These are phyloP conservation scores for Oryza brachyantha DNA, from an alignment of 176 grass and related monocot species.

Conservation along the genomic window DNA sequence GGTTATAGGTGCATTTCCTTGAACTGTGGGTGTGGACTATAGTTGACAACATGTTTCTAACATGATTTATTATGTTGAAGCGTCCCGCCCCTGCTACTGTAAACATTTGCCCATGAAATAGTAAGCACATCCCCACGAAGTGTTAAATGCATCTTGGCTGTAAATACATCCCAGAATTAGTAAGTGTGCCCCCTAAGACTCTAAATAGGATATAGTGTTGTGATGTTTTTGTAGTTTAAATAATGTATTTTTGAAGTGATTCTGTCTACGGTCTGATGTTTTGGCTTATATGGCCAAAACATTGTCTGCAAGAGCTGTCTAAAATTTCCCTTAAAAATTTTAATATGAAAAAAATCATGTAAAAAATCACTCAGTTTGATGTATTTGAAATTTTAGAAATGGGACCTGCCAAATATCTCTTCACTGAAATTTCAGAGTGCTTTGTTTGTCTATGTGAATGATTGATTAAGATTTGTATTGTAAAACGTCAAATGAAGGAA, in stretches of 20 bases:
- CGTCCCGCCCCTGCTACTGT: neutral
- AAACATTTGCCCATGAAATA: neutral
- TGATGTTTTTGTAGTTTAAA: neutral
- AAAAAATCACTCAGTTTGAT: neutral
- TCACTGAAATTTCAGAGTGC: neutral
- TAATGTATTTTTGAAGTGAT: neutral
- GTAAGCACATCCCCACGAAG: too few relatives aligned
- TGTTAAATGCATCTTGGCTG: too few relatives aligned
- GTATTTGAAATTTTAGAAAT: neutral
- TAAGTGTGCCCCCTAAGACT: too few relatives aligned
- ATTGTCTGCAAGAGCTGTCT: neutral
- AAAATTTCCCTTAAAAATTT: neutral
- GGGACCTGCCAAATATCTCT: neutral
- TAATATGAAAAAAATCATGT: neutral
- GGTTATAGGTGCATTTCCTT: conserved; percentile 7
- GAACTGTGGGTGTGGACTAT: neutral
- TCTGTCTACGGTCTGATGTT: neutral
- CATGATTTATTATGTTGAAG: too few relatives aligned
- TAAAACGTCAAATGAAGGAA: neutral
- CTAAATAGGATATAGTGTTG: neutral
- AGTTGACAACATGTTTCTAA: too few relatives aligned
- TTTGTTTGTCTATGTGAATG: neutral
- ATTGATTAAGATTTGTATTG: neutral
- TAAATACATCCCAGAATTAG: too few relatives aligned
- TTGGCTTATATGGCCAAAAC: neutral